Evolutionary conservation across 768 basidiomycete species (phyloP).

Genomic region (Tulasnella sp.): DNA sequence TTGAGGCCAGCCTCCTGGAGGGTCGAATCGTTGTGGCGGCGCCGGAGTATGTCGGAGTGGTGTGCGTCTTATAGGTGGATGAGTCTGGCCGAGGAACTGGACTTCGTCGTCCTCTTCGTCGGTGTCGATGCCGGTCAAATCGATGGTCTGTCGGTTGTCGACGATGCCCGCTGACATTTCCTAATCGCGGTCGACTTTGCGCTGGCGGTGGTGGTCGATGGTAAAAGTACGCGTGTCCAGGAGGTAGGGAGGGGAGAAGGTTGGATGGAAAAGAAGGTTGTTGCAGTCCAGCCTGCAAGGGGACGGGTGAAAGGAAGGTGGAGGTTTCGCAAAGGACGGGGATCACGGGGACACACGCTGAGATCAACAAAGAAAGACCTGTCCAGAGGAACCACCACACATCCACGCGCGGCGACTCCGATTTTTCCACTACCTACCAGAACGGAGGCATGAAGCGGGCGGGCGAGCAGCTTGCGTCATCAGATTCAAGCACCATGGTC

Average conservation of each 20-base stretch:
- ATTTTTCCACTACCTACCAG: not conserved
- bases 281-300: not conserved
- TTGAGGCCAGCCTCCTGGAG: not conserved
- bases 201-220: not conserved
- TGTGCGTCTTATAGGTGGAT: not conserved
- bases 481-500: not conserved
- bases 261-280: not conserved
- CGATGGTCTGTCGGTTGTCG: not conserved
- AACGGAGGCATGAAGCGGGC: not conserved
- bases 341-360: not conserved
- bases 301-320: not conserved
- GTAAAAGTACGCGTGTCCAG: not conserved
- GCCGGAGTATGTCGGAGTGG: not conserved
- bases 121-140: not conserved
- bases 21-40: not conserved
- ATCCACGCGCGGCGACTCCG: not conserved
- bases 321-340: not conserved
- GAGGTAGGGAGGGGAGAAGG: not conserved
- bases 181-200: too few species aligned
- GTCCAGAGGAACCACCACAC: not conserved
- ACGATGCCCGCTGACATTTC: not conserved
- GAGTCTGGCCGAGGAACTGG: not conserved
- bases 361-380: not conserved
- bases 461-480: not conserved
- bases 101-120: not conserved